Base-by-base conservation (phyloP, 352 stramenopile species). In the Thalassiosira hispida region DNA sequence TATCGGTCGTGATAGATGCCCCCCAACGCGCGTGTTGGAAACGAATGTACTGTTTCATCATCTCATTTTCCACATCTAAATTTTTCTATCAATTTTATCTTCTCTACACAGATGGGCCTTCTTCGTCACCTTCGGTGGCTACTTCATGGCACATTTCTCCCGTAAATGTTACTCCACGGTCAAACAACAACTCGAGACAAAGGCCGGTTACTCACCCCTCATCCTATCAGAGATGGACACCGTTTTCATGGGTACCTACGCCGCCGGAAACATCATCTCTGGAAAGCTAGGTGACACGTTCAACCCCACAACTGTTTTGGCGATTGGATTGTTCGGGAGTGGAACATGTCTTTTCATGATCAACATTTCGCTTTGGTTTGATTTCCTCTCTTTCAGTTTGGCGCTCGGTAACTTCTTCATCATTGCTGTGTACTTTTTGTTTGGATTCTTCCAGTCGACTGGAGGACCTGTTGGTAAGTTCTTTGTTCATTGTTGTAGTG, bases 81-180 rank as follows among this genome's bases (percentile, higher is more conserved):
- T 16, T 63, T 63, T 25, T 46, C 20, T 27, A 40, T 72, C 16
- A 42, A 47, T 68, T 74, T 35, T 63, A 0, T 35, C 29, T 22
- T 40, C 20, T 46, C 47, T 56, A 1, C 69, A 94, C 69, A 94
- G 89, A 68, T 93, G 82, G 77, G 89, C 91, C 9, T 95, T 94
- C 78, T 93, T 95, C 72, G 87, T 94, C 0, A 96, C 91, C 23
- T 96, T 95, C 55, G 85, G 92, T 69, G 84, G 89, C 47, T 96
- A 96, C 79, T 94, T 95, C 65, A 95, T 95, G 86, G 81, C 90
- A 16, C 92, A 96, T 60, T 95, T 96, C 72, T 88, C 78, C 33
- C 86, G 92, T 35, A 96, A 96, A 77, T 94, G 86, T 67, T 96
- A 96, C 75, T 95, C 91, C 11, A 95, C 91, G 20, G 89, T 96